Evolutionary conservation across 2,329 filamentous ascomycete species (phyloP).

Genomic region (Nigrospora osmanthi): DNA sequence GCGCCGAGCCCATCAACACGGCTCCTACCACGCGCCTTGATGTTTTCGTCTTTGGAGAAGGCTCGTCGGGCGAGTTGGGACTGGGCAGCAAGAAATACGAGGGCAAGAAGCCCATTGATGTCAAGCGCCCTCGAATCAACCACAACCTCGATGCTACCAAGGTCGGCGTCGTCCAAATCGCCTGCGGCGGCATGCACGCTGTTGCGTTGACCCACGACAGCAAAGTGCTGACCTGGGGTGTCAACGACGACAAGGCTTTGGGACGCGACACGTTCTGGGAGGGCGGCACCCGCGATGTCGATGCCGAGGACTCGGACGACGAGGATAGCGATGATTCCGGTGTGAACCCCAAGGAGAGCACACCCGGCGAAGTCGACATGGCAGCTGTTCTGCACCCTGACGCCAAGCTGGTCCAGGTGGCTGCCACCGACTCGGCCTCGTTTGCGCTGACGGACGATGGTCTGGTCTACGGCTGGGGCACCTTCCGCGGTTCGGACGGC

Average conservation of each 20-base stretch:
- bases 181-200: conserved; percentile 64
- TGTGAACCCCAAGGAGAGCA: conserved; percentile 66
- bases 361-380: conserved; percentile 52
- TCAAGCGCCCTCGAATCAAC: conserved; percentile 63
- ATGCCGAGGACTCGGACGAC: conserved; percentile 35
- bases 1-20: conserved; percentile 12
- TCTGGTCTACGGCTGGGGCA: conserved; percentile 61
- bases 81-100: conserved; percentile 52
- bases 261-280: conserved; percentile 62
- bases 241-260: conserved; percentile 69
- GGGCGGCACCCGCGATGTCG: conserved; percentile 51
- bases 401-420: conserved; percentile 54
- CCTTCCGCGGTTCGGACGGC: conserved; percentile 51
- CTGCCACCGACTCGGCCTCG: conserved; percentile 54
- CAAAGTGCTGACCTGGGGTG: conserved; percentile 70
- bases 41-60: conserved; percentile 52
- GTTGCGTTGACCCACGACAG: conserved; percentile 62
- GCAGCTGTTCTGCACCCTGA: conserved; percentile 48
- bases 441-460: conserved; percentile 58
- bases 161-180: conserved; percentile 56
- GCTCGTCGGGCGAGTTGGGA: conserved; percentile 55
- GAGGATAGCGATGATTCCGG: conserved; percentile 57
- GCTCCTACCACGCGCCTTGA: conserved; percentile 15
- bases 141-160: conserved; percentile 43
- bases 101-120: conserved; percentile 44